Percentiles rank a stretch among this genome's conserved stretches.
Evolutionary conservation across 164 flowering plant genomes (phyloP).

Genomic region (Aristolochia californica): DNA sequence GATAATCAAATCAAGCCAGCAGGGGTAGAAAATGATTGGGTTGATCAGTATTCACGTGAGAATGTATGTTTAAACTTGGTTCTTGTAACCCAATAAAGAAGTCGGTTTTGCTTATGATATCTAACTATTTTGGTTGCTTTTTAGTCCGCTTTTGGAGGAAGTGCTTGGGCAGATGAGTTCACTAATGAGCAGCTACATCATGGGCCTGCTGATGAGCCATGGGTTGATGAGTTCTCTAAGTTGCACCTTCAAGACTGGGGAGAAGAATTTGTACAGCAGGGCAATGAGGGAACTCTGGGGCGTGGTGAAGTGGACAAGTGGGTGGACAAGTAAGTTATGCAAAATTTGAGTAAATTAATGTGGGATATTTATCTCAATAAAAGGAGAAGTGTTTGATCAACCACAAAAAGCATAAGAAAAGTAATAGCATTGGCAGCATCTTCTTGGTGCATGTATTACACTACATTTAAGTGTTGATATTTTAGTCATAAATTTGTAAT

Average conservation of each 20-base stretch:
- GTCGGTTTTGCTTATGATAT: neutral
- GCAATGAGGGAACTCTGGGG: slow-evolving; percentile 45
- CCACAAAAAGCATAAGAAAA: too few relatives aligned
- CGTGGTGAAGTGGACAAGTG: slow-evolving; percentile 57
- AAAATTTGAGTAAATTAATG: too few relatives aligned
- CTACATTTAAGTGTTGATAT: neutral
- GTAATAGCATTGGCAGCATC: too few relatives aligned
- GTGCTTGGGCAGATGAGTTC: slow-evolving; percentile 72
- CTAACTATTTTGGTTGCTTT: neutral
- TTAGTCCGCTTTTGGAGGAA: slow-evolving; percentile 35
- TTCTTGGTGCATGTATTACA: too few relatives aligned
- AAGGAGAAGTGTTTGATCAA: too few relatives aligned
- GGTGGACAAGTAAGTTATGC: slow-evolving; percentile 27
- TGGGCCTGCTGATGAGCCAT: slow-evolving; percentile 47
- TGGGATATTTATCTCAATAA: too few relatives aligned
- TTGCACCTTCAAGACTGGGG: slow-evolving; percentile 77
- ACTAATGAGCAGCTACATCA: slow-evolving; percentile 31
- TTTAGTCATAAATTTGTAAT: too few relatives aligned
- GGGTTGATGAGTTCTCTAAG: slow-evolving; percentile 92
- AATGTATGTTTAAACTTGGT: slow-evolving; percentile 30
- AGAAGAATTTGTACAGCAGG: slow-evolving; percentile 73
- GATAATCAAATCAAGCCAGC: slow-evolving; percentile 80
- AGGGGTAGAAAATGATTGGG: slow-evolving; percentile 57
- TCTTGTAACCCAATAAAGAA: neutral
- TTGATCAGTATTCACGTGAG: slow-evolving; percentile 52